phyloP scores from a whole-genome alignment of 371 early-diverging fungal species.

The Syncephalastrum racemosum region DNA sequence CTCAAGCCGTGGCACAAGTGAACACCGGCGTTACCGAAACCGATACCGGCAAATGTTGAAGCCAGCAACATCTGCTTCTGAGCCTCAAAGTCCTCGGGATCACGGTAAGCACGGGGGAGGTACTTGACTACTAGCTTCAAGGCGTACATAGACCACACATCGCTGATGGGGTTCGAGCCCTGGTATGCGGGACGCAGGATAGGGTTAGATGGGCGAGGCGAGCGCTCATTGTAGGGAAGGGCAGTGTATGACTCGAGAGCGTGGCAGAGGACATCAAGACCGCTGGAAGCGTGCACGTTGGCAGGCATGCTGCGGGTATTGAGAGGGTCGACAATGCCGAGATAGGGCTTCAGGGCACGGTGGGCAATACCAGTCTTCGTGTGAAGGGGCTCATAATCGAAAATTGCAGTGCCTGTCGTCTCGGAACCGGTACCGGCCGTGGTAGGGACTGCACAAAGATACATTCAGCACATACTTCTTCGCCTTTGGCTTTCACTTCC shows the following conservation, averaged over 20 bases:
- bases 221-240: slow-evolving; percentile 79
- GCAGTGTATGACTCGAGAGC: slow-evolving; percentile 92
- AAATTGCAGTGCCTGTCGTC: slow-evolving; percentile 90
- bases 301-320: slow-evolving; percentile 86
- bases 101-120: slow-evolving; percentile 70
- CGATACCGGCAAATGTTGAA: slow-evolving; percentile 90
- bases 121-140: slow-evolving; percentile 81
- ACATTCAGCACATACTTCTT: not conserved
- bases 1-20: slow-evolving; percentile 72
- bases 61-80: slow-evolving; percentile 89
- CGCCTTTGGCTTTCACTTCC: not conserved
- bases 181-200: slow-evolving; percentile 88
- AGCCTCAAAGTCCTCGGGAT: slow-evolving; percentile 74
- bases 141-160: slow-evolving; percentile 87
- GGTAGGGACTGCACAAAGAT: slow-evolving; percentile 58
- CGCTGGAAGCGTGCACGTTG: slow-evolving; percentile 83
- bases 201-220: slow-evolving; percentile 82
- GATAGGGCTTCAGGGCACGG: slow-evolving; percentile 81
- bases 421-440: slow-evolving; percentile 91
- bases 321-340: slow-evolving; percentile 88
- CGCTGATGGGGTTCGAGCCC: slow-evolving; percentile 90
- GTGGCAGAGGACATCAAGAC: slow-evolving; percentile 90
- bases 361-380: slow-evolving; percentile 92
- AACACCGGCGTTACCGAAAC: slow-evolving; percentile 92
- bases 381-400: slow-evolving; percentile 81